Percentiles rank a stretch among this genome's conserved stretches.
phyloP scores from a whole-genome alignment of 352 stramenopile genomes.

The Paralagenidium karlingii region DNA sequence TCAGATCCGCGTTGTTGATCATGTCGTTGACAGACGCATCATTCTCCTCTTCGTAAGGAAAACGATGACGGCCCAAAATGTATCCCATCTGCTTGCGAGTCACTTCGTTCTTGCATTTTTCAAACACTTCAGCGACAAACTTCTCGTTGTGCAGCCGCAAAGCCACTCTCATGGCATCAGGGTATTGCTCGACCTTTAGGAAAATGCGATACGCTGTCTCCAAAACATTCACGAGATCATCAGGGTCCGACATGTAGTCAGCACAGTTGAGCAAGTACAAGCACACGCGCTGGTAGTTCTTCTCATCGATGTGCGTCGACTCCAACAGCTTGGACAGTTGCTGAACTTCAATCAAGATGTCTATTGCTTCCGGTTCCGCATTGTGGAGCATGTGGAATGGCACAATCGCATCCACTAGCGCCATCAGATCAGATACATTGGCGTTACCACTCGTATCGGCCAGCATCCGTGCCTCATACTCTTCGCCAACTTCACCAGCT shows the following conservation, averaged over 20 bases:
- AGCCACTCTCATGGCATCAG: conserved; percentile 95
- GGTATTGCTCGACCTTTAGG: conserved; percentile 86
- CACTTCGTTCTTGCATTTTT: conserved; percentile 50
- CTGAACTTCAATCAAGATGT: conserved; percentile 99
- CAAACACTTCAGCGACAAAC: conserved; percentile 63
- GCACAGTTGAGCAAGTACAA: conserved; percentile 97
- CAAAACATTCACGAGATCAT: conserved; percentile 90
- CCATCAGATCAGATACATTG: conserved; percentile 87
- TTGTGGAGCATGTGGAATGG: conserved; percentile 99
- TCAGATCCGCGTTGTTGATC: conserved; percentile 95
- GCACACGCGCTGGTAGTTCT: conserved; percentile 97
- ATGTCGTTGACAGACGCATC: conserved; percentile 86
- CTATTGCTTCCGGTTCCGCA: conserved; percentile 97
- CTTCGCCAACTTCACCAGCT: conserved; percentile 95
- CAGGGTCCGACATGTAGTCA: conserved; percentile 97
- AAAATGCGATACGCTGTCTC: conserved; percentile 94
- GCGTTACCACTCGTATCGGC: conserved; percentile 29
- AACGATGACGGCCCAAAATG: conserved; percentile 90
- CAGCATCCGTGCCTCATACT: conserved; percentile 72
- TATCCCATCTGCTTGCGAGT: conserved; percentile 90
- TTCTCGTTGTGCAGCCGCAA: conserved; percentile 84
- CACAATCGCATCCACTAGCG: conserved; percentile 97
- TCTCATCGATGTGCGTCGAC: conserved; percentile 91
- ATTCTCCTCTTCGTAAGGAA: conserved; percentile 91
- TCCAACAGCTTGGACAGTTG: conserved; percentile 91